These are phyloP conservation scores for Phytophthora niederhauseri DNA, from an alignment of 352 stramenopile genomes.

Conservation along the genomic window DNA sequence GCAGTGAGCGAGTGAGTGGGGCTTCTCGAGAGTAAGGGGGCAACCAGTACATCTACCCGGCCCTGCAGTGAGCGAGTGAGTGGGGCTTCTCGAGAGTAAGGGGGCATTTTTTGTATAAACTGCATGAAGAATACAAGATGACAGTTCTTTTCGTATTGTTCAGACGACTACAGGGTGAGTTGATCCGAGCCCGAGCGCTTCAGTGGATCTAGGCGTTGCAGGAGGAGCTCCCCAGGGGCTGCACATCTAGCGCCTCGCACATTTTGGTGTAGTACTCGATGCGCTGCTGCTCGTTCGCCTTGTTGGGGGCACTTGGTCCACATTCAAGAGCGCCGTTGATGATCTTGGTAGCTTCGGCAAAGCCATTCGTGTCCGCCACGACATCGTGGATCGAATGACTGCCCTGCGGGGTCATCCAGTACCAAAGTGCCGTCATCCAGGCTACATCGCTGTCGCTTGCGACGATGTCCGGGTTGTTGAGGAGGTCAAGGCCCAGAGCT, in stretches of 20 bases:
- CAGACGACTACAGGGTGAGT: not conserved
- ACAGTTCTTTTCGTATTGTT: not conserved
- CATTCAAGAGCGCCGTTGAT: slow-evolving; percentile 61
- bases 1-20: slow-evolving; percentile 5
- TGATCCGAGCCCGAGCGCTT: not conserved
- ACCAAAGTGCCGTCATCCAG: slow-evolving; percentile 60
- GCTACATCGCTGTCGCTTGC: slow-evolving; percentile 38
- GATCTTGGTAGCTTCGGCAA: slow-evolving; percentile 47
- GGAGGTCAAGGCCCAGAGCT: slow-evolving; percentile 45
- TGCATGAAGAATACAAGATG: not conserved
- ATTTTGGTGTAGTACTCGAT: slow-evolving; percentile 36
- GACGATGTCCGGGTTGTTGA: slow-evolving; percentile 45
- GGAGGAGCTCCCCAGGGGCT: slow-evolving; percentile 40
- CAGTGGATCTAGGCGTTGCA: slow-evolving; percentile 51
- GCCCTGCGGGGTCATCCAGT: slow-evolving; percentile 52
- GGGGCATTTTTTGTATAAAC: not conserved
- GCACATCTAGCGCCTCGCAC: slow-evolving; percentile 34
- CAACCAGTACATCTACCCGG: no score
- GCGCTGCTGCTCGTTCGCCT: slow-evolving; percentile 43
- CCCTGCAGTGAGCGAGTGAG: no score
- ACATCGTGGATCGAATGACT: slow-evolving; percentile 50
- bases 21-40: slow-evolving; percentile 2
- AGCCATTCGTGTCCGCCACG: slow-evolving; percentile 39
- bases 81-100: slow-evolving; percentile 4
- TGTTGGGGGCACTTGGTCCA: slow-evolving; percentile 38